Evolutionary conservation across 2,329 filamentous ascomycete species (phyloP).

Genomic region (Botrytis fabae): DNA sequence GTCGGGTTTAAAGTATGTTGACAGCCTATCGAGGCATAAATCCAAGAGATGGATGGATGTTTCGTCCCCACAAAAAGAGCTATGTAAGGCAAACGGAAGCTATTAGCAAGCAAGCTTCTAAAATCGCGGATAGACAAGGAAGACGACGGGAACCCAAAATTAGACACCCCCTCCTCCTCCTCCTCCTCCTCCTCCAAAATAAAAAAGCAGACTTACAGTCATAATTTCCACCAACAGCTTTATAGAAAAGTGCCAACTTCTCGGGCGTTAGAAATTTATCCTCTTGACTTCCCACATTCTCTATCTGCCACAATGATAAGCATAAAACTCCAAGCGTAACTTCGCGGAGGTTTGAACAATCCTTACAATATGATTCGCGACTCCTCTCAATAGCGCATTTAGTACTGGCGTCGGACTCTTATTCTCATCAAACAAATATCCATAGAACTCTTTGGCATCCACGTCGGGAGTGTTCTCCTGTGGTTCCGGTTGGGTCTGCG

Average conservation of each 20-base stretch:
- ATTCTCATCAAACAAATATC: slow-evolving; percentile 66
- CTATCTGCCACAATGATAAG: slow-evolving; percentile 47
- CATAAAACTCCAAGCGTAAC: background rate
- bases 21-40: slow-evolving; percentile 89
- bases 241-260: slow-evolving; percentile 77
- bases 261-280: slow-evolving; percentile 58
- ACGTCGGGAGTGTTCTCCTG: slow-evolving; percentile 30
- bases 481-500: slow-evolving; percentile 22
- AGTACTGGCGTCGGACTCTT: slow-evolving; percentile 68
- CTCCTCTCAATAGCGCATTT: slow-evolving; percentile 66
- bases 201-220: slow-evolving; percentile 52
- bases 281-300: slow-evolving; percentile 58
- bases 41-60: slow-evolving; percentile 76
- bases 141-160: background rate
- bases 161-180: background rate
- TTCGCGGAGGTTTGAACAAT: background rate
- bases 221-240: slow-evolving; percentile 71
- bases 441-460: slow-evolving; percentile 49
- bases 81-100: slow-evolving; percentile 36
- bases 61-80: slow-evolving; percentile 77
- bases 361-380: slow-evolving; percentile 70
- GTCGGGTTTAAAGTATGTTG: slow-evolving; percentile 82
- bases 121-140: slow-evolving; percentile 15
- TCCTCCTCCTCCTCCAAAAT: background rate
- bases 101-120: slow-evolving; percentile 25